A percentile compares a stretch with the other conserved stretches of the same genome.
phyloP scores from a whole-genome alignment of 73 alveolate species.

The Tetrahymena borealis region DNA sequence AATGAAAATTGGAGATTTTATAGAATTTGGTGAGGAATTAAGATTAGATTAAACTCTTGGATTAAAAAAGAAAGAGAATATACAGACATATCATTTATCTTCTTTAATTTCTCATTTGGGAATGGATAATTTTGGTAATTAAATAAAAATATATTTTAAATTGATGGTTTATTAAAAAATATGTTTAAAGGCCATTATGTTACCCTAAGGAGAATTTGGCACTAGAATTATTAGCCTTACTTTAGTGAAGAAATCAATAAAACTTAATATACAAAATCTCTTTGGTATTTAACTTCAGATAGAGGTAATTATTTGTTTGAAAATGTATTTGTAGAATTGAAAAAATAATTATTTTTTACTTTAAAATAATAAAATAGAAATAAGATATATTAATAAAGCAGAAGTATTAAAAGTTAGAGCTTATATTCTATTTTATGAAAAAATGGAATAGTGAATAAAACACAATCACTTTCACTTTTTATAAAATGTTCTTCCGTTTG shows the following conservation, averaged over 20 bases:
- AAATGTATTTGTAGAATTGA: no score
- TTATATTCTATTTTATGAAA: not conserved
- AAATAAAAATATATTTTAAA: not conserved
- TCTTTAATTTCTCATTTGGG: not conserved
- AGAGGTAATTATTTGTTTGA: not conserved
- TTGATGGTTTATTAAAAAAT: not conserved
- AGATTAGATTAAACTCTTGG: not conserved
- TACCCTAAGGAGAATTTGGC: not conserved
- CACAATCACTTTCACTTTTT: no score
- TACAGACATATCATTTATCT: not conserved
- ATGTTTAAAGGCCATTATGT: not conserved
- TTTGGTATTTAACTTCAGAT: not conserved
- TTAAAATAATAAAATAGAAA: not conserved
- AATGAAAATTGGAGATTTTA: not conserved
- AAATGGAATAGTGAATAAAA: not conserved
- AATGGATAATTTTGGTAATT: not conserved
- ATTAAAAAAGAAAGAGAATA: not conserved
- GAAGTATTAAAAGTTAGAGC: not conserved
- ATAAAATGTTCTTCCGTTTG: no score
- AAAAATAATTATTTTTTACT: not conserved
- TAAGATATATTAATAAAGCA: not conserved
- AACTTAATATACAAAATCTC: not conserved
- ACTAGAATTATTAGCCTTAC: not conserved
- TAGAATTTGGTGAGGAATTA: not conserved
- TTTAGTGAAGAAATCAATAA: not conserved